Evolutionary conservation across 768 basidiomycete species (phyloP).

Genomic region (Albatrellus ellisii): DNA sequence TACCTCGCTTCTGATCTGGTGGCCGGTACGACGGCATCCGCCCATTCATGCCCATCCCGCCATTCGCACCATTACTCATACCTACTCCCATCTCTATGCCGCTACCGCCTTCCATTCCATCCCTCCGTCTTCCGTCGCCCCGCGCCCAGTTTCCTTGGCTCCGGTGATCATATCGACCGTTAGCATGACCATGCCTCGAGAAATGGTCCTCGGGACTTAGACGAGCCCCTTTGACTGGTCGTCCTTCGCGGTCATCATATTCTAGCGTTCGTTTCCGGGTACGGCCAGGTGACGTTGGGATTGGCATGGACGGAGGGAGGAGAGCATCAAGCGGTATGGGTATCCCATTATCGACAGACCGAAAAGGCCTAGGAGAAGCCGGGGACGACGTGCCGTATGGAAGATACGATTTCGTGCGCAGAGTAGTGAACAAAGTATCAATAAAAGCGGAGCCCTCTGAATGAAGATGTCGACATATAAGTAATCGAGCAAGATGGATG

Average conservation of each 20-base stretch:
- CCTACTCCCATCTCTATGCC: slow-evolving; percentile 16
- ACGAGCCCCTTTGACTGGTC: slow-evolving; percentile 62
- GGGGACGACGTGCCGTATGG: slow-evolving; percentile 42
- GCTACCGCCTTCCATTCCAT: slow-evolving; percentile 20
- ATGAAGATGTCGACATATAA: slow-evolving; percentile 4
- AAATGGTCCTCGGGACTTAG: slow-evolving; percentile 52
- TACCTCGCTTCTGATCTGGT: slow-evolving; percentile 60
- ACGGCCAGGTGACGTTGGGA: slow-evolving; percentile 39
- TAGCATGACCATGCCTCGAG: slow-evolving; percentile 41
- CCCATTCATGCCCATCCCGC: slow-evolving; percentile 15
- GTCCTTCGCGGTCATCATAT: slow-evolving; percentile 38
- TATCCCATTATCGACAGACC: slow-evolving; percentile 46
- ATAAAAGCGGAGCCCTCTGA: slow-evolving; percentile 66
- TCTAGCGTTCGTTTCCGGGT: slow-evolving; percentile 54
- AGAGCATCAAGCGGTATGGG: slow-evolving; percentile 68
- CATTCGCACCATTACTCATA: slow-evolving; percentile 15
- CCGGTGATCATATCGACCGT: slow-evolving; percentile 23
- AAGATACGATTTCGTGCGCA: slow-evolving; percentile 77
- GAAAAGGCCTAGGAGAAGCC: slow-evolving; percentile 16
- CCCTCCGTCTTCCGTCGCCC: slow-evolving; percentile 16
- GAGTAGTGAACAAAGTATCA: slow-evolving; percentile 72
- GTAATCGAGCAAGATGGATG: slow-evolving; percentile 10
- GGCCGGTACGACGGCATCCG: slow-evolving; percentile 38
- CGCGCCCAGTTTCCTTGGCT: slow-evolving; percentile 20
- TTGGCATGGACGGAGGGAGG: slow-evolving; percentile 28